phyloP scores from a whole-genome alignment of 257 asterid genomes.

The Solanum medicagineum region DNA sequence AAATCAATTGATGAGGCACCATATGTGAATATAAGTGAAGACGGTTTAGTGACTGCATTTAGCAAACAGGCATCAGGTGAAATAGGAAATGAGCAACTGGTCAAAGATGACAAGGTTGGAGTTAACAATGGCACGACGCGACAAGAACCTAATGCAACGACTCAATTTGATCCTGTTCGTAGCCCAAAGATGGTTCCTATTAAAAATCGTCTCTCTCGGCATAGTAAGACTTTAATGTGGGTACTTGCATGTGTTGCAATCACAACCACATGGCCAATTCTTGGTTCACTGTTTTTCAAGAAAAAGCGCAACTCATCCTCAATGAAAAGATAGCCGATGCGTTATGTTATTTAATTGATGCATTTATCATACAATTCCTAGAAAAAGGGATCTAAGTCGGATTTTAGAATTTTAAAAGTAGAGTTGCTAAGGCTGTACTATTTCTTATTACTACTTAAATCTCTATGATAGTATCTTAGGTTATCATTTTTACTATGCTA shows the following conservation, averaged over 20 bases:
- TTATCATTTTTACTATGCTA: no score
- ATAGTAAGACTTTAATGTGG: slow-evolving; percentile 39
- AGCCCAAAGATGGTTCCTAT: slow-evolving; percentile 20
- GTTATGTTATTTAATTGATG: neutral
- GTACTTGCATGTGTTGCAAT: slow-evolving; percentile 61
- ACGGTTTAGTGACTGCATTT: slow-evolving; percentile 40
- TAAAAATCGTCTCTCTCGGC: slow-evolving; percentile 32
- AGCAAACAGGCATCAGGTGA: slow-evolving; percentile 13
- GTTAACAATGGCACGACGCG: neutral
- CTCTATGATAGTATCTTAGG: neutral
- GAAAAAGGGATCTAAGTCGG: neutral
- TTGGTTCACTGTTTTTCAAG: slow-evolving; percentile 43
- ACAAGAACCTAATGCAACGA: neutral
- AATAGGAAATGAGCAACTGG: slow-evolving; percentile 3
- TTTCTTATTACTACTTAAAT: neutral
- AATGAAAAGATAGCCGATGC: neutral
- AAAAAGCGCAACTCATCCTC: slow-evolving; percentile 10
- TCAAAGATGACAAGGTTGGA: slow-evolving; percentile 8
- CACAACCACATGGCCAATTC: slow-evolving; percentile 57
- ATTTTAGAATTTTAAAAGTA: neutral
- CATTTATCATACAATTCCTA: neutral
- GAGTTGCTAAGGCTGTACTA: neutral
- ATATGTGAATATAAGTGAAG: slow-evolving; percentile 30
- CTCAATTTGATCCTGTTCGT: neutral
- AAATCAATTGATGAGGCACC: slow-evolving; percentile 65